phyloP scores from a whole-genome alignment of 2,329 filamentous ascomycete species.

The Fusarium sp. region DNA sequence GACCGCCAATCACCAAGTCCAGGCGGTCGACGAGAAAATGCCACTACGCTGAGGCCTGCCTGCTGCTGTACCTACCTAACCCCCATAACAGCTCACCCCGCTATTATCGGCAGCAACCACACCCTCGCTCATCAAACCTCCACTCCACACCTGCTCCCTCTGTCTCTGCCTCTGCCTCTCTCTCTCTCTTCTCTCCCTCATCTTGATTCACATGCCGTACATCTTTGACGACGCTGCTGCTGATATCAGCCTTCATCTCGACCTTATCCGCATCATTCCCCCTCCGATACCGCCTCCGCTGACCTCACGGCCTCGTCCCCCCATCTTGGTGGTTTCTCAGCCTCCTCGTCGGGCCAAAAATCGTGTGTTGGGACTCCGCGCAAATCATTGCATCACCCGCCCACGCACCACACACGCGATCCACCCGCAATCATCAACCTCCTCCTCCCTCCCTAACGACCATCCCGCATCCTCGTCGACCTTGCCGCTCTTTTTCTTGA shows the following conservation, averaged over 20 bases:
- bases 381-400: slow-evolving; percentile 50
- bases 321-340: slow-evolving; percentile 18
- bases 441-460: slow-evolving; percentile 36
- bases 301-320: slow-evolving; percentile 17
- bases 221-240: slow-evolving; percentile 26
- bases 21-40: not conserved
- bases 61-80: not conserved
- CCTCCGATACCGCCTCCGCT: slow-evolving; percentile 28
- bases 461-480: slow-evolving; percentile 38
- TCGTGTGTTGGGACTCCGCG: slow-evolving; percentile 47
- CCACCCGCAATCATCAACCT: slow-evolving; percentile 44
- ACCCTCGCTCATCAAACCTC: slow-evolving; percentile 34
- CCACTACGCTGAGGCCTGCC: not conserved
- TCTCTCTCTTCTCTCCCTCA: slow-evolving; percentile 41
- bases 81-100: slow-evolving; percentile 22
- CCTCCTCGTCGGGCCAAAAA: slow-evolving; percentile 41
- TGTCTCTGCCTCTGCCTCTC: slow-evolving; percentile 1
- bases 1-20: not conserved
- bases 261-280: slow-evolving; percentile 27
- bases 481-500: slow-evolving; percentile 36
- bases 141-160: slow-evolving; percentile 29
- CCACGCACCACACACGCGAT: slow-evolving; percentile 44
- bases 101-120: not conserved
- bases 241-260: slow-evolving; percentile 37
- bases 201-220: slow-evolving; percentile 43